Evolutionary conservation across 352 stramenopile genomes (phyloP).

Genomic region (Pythium angustatum): DNA sequence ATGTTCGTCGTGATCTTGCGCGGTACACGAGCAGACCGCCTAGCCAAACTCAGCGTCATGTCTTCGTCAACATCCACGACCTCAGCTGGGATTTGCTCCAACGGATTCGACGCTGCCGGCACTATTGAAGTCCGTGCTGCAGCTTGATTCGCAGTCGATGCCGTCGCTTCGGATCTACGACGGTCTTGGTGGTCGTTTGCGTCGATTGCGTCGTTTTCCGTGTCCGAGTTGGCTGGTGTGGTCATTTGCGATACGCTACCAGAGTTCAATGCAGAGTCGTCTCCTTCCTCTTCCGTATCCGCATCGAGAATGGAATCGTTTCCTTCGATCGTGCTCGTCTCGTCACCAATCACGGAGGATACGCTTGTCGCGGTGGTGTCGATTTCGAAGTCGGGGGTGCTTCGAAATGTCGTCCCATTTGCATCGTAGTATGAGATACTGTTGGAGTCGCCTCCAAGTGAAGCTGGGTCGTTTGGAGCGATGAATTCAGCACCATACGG

Average conservation of each 20-base stretch:
- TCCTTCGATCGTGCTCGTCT: slow-evolving; percentile 20
- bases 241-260: slow-evolving; percentile 61
- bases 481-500: slow-evolving; percentile 42
- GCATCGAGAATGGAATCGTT: slow-evolving; percentile 44
- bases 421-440: slow-evolving; percentile 70
- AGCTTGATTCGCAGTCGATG: neutral
- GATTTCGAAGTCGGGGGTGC: slow-evolving; percentile 46
- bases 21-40: slow-evolving; percentile 64
- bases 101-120: neutral
- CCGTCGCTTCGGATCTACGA: too few relatives aligned
- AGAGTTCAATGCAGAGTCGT: slow-evolving; percentile 43
- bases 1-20: slow-evolving; percentile 82
- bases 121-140: neutral
- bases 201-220: slow-evolving; percentile 39
- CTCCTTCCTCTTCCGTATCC: slow-evolving; percentile 55
- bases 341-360: slow-evolving; percentile 12
- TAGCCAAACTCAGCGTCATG: slow-evolving; percentile 24
- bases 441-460: slow-evolving; percentile 37
- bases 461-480: slow-evolving; percentile 54
- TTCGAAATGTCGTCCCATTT: slow-evolving; percentile 66
- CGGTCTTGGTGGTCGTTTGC: too few relatives aligned
- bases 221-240: slow-evolving; percentile 67
- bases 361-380: slow-evolving; percentile 32
- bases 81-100: neutral
- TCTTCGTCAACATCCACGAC: slow-evolving; percentile 20